Conservation (phyloP, 768 basidiomycete species). For the Rhodotorula graminis region DNA sequence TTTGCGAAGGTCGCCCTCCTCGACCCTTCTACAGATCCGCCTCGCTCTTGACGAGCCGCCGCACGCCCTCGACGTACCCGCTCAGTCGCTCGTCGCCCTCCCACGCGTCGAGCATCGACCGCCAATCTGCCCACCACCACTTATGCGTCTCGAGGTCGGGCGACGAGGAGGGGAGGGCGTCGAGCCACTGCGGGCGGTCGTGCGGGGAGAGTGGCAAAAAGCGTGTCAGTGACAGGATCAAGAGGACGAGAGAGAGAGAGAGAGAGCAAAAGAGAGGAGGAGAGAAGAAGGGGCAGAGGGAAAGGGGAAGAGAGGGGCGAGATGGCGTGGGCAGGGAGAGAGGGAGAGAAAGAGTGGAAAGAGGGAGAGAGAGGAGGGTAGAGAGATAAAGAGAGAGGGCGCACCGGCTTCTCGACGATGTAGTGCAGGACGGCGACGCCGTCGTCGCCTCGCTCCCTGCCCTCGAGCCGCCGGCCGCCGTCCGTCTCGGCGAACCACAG, state of each 20-base stretch:
- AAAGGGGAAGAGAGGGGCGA: no score
- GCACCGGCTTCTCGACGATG: conserved; percentile 18
- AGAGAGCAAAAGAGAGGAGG: no score
- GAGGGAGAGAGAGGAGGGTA: background rate
- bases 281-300: no score
- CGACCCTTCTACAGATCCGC: background rate
- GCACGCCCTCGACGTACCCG: background rate
- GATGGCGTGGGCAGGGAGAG: no score
- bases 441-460: background rate
- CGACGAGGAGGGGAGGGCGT: background rate
- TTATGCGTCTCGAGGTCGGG: conserved; percentile 10
- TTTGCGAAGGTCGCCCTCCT: no score
- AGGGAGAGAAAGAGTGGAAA: background rate
- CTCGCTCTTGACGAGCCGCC: background rate
- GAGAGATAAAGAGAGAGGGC: background rate
- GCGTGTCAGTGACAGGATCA: background rate
- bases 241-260: background rate
- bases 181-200: background rate
- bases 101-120: background rate
- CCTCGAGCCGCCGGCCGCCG: conserved; percentile 56
- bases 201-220: no score
- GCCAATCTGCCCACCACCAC: conserved; percentile 17
- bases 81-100: background rate
- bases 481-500: conserved; percentile 75
- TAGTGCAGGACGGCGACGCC: conserved; percentile 10